These are phyloP conservation scores for Puya raimondii DNA, from an alignment of 176 grass and related monocot genomes.

Conservation along the genomic window DNA sequence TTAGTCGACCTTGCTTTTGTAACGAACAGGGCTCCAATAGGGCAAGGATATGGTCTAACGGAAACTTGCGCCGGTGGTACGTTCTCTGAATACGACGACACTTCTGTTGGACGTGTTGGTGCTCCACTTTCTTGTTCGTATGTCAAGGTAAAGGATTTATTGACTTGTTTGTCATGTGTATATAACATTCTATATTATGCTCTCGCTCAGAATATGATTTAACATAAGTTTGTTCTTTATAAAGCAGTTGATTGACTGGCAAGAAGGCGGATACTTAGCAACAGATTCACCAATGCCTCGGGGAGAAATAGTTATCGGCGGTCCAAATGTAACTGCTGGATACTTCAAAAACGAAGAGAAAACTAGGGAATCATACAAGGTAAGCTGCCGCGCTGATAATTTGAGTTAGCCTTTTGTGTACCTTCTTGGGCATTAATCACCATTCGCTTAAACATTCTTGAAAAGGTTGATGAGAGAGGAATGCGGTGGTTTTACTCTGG, in stretches of 20 bases:
- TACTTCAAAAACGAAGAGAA: conserved; percentile 90
- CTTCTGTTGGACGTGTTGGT: conserved; percentile 85
- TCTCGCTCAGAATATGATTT: neutral
- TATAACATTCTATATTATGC: neutral
- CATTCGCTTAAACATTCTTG: conserved; percentile 1
- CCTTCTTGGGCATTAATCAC: conserved; percentile 1
- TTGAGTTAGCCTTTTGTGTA: neutral
- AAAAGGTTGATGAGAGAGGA: conserved; percentile 72
- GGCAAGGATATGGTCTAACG: conserved; percentile 94
- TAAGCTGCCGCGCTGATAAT: conserved; percentile 11
- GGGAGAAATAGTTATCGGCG: conserved; percentile 91
- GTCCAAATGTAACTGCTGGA: conserved; percentile 77
- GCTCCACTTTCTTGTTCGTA: conserved; percentile 75
- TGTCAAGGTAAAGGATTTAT: conserved; percentile 51
- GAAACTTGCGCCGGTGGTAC: conserved; percentile 91
- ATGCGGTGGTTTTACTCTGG: conserved; percentile 93
- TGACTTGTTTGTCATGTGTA: neutral
- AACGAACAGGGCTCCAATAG: conserved; percentile 64
- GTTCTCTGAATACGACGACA: conserved; percentile 83
- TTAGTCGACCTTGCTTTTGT: neutral
- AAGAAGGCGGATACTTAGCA: conserved; percentile 75
- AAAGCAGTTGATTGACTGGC: conserved; percentile 77
- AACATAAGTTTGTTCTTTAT: conserved; percentile 19
- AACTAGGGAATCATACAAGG: conserved; percentile 95
- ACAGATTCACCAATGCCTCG: conserved; percentile 83